These are phyloP conservation scores for Thuja plicata DNA, from an alignment of 83 land plant genomes.

Conservation along the genomic window DNA sequence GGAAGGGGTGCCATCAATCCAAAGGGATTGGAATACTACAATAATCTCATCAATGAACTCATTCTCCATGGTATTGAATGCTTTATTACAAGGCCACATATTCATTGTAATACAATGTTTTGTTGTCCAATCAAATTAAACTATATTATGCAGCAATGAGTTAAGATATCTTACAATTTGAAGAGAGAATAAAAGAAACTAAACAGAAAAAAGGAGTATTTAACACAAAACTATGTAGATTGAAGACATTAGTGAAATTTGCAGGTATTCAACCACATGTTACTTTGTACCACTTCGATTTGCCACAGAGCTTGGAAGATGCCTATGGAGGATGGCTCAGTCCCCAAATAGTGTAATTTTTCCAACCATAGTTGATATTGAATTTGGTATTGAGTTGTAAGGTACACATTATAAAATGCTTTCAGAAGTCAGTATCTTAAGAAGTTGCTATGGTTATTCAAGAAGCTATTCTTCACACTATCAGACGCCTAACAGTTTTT, in stretches of 20 bases:
- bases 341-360: conserved; percentile 40
- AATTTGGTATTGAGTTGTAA: not conserved
- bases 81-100: not conserved
- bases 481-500: not conserved
- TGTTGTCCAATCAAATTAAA: not conserved
- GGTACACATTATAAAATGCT: not conserved
- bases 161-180: not conserved
- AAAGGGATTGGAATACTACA: conserved; percentile 41
- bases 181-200: not conserved
- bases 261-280: conserved; percentile 48
- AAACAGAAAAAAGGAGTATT: not conserved
- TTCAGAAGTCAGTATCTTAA: no score
- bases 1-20: conserved; percentile 45
- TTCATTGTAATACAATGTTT: not conserved
- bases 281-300: conserved; percentile 40
- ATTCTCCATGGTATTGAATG: conserved; percentile 21
- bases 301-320: conserved; percentile 51
- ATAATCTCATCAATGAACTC: conserved; percentile 40
- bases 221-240: not conserved
- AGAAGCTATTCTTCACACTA: not conserved
- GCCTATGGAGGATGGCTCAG: conserved; percentile 49
- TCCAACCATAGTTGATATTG: not conserved
- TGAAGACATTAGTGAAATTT: not conserved
- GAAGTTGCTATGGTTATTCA: not conserved
- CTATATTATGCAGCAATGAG: not conserved